Evolutionary conservation across 2,329 filamentous ascomycete species (phyloP).

Genomic region (Magnaporthiopsis poae): DNA sequence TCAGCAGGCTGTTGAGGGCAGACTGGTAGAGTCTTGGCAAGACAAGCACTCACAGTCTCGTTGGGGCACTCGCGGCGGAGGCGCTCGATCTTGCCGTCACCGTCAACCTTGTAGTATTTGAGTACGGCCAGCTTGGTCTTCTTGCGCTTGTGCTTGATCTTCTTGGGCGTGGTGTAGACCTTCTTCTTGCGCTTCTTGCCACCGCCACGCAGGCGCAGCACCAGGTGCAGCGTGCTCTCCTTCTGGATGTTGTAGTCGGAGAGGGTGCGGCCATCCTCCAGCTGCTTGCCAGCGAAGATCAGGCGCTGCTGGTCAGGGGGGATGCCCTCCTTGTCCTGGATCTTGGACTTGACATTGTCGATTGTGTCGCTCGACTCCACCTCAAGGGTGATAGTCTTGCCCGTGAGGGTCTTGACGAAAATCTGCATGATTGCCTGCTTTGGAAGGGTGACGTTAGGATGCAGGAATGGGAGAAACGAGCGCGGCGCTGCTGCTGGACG

Average conservation of each 20-base stretch:
- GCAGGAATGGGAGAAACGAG: conserved; percentile 15
- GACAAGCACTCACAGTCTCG: conserved; percentile 57
- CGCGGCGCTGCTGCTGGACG: neutral
- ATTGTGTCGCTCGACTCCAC: conserved; percentile 99
- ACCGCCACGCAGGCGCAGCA: conserved; percentile 95
- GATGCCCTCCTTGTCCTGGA: conserved; percentile 98
- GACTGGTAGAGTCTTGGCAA: too few species aligned
- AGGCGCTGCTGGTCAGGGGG: conserved; percentile 98
- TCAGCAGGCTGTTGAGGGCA: conserved; percentile 2
- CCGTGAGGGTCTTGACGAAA: conserved; percentile 83
- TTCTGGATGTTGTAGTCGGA: conserved; percentile 99
- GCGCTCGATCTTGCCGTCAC: conserved; percentile 99
- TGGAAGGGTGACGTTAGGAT: conserved; percentile 17
- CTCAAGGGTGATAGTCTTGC: conserved; percentile 99
- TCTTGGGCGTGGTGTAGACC: conserved; percentile 99
- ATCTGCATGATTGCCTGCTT: conserved; percentile 62
- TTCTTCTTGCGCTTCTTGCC: conserved; percentile 99
- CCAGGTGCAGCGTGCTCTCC: conserved; percentile 96
- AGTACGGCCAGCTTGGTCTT: conserved; percentile 99
- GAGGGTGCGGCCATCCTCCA: conserved; percentile 97
- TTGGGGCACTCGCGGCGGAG: conserved; percentile 93
- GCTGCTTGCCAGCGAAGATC: conserved; percentile 99
- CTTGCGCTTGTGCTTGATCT: conserved; percentile 99
- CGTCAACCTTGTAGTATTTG: conserved; percentile 99
- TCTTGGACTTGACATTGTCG: conserved; percentile 99